Evolutionary conservation across 306 rosid species (phyloP), one percentile per base, ranked within the genome.

Genomic region (Senna tora): DNA sequence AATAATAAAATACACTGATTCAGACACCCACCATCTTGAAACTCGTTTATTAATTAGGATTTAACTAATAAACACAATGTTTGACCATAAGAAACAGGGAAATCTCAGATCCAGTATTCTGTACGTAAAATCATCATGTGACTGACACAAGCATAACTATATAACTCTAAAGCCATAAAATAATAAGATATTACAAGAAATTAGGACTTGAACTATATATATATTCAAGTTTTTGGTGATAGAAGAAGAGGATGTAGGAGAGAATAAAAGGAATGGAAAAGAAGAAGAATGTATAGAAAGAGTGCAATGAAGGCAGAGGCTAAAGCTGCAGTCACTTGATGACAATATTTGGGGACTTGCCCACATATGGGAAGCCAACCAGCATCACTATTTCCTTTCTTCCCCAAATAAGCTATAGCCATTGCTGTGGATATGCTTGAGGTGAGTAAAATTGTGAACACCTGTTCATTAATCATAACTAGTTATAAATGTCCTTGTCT

Each of bases 331-430:
- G 75, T 80, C 2, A 84, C 87, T 55, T 80, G 84, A 73, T 84
- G 39, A 9, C 97, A 92, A 34, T 72, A 92, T 47, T 80, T 86
- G 0, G 82, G 78, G 8, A 92, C 94, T 72, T 82, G 86, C 36
- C 74, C 84, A 46, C 96, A 92, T 25, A 92, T 82, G 15, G 97
- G 97, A 30, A 84, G 75, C 96, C 97, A 92, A 21, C 89, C 96
- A 21, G 97, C 96, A 47, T 66, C 63, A n/a, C 66, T 45, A 54
- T 92, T 87, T 52, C 96, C 97, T 11, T 89, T 71, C 87, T 84
- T 83, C 9, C 90, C 97, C 33, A 92, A 85, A 13, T 83, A 73
- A 15, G 92, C 97, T 62, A 92, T 76, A 1, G 97, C 87, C 75
- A 89, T 67, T 0, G 94, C 89, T 1, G 92, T 96, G 4, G 96